Conservation (phyloP, 1,139 yeast genomes). For the Magnusiomyces magnusii region DNA sequence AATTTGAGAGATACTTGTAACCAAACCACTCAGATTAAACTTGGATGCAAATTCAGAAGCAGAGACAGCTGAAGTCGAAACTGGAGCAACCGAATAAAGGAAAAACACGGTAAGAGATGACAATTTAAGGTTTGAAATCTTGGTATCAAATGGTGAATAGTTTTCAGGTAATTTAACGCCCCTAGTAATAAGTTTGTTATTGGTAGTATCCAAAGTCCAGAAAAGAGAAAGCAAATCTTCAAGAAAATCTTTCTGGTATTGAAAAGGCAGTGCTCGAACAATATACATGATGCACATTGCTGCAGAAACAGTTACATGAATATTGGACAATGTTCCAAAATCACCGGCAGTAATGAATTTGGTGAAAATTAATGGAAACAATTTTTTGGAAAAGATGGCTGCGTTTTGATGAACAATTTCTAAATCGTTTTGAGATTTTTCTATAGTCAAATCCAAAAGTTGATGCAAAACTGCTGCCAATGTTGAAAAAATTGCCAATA, state of each 20-base stretch:
- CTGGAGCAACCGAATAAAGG: constrained; percentile 25
- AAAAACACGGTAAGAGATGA: constrained; percentile 43
- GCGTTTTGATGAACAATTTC: not conserved
- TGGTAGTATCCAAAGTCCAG: constrained; percentile 11
- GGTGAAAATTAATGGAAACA: constrained; percentile 15
- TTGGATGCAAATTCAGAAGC: not conserved
- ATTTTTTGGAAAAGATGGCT: constrained; percentile 7
- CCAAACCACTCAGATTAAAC: not conserved
- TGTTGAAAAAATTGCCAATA: constrained; percentile 22
- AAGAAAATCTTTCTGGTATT: constrained; percentile 7
- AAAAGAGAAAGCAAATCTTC: constrained; percentile 11
- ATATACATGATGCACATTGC: not conserved
- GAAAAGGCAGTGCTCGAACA: not conserved
- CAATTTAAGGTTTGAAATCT: constrained; percentile 25
- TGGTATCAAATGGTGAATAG: not conserved
- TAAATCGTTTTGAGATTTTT: not conserved
- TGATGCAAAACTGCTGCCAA: constrained; percentile 20
- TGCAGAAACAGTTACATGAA: constrained; percentile 4
- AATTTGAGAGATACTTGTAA: not conserved
- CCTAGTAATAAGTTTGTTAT: constrained; percentile 8
- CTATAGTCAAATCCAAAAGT: constrained; percentile 17
- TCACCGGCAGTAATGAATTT: not conserved
- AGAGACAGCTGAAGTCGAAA: constrained; percentile 5
- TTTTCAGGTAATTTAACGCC: not conserved
- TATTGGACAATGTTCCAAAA: not conserved